phyloP scores from a whole-genome alignment of 2,329 filamentous ascomycete species.

The Alternaria sp. region DNA sequence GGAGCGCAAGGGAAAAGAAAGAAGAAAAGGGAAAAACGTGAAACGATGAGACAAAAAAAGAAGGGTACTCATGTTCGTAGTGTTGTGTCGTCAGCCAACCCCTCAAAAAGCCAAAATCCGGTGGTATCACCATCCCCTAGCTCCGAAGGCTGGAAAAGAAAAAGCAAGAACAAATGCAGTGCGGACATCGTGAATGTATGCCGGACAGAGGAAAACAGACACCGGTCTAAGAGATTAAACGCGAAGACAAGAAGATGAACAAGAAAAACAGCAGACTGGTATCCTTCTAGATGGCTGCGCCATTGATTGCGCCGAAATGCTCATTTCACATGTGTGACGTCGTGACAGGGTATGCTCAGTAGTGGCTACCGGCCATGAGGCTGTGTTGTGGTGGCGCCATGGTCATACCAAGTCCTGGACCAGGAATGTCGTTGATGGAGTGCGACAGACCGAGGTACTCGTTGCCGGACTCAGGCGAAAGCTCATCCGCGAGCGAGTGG shows the following conservation, averaged over 20 bases:
- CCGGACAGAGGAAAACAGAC: constrained; percentile 19
- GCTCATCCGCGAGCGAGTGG: constrained; percentile 77
- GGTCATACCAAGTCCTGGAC: constrained; percentile 44
- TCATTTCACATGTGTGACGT: constrained; percentile 32
- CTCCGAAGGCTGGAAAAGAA: constrained; percentile 3
- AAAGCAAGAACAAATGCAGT: constrained; percentile 22
- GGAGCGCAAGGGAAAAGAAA: background rate
- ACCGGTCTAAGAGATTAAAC: constrained; percentile 36
- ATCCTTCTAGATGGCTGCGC: constrained; percentile 30
- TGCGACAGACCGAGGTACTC: constrained; percentile 58
- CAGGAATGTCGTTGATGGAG: constrained; percentile 46
- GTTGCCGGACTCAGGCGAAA: constrained; percentile 75
- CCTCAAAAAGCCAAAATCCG: constrained; percentile 14
- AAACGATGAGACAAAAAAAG: constrained; percentile 13
- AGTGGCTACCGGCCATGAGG: constrained; percentile 54
- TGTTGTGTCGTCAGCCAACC: constrained; percentile 19
- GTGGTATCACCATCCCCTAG: constrained; percentile 16
- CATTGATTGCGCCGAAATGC: constrained; percentile 28
- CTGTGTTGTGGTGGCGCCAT: constrained; percentile 52
- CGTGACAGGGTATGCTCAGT: constrained; percentile 36
- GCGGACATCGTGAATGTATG: constrained; percentile 24
- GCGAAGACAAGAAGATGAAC: constrained; percentile 21
- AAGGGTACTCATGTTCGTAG: constrained; percentile 26
- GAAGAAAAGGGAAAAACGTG: background rate
- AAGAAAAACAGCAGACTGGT: constrained; percentile 27